phyloP scores from a whole-genome alignment of 2,329 filamentous ascomycete genomes.

The Pseudocercospora musae region DNA sequence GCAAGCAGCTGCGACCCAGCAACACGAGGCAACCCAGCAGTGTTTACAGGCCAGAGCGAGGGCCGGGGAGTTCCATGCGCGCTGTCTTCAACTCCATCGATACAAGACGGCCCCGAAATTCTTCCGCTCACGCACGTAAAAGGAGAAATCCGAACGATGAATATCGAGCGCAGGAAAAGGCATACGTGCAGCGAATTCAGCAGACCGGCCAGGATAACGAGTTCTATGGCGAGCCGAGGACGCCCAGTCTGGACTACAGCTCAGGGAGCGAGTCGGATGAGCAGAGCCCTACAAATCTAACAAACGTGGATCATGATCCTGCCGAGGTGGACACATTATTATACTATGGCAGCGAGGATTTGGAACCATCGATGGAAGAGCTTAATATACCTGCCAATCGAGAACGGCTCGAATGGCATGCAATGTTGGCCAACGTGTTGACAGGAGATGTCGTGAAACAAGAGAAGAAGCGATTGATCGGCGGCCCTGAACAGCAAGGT shows the following conservation, averaged over 20 bases:
- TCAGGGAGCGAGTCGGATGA: conserved; percentile 84
- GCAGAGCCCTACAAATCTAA: conserved; percentile 81
- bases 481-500: conserved; percentile 70
- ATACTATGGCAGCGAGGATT: conserved; percentile 86
- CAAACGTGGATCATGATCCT: conserved; percentile 74
- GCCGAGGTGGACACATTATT: conserved; percentile 91
- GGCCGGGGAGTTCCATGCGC: conserved; percentile 41
- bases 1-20: conserved; percentile 36
- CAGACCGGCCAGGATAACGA: conserved; percentile 62
- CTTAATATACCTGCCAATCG: conserved; percentile 81
- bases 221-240: conserved; percentile 70
- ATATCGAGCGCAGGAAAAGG: conserved; percentile 83
- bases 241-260: conserved; percentile 63
- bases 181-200: conserved; percentile 87
- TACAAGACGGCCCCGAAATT: conserved; percentile 52
- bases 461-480: conserved; percentile 93
- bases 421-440: conserved; percentile 92
- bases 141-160: conserved; percentile 66
- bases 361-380: conserved; percentile 86
- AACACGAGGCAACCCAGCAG: conserved; percentile 46
- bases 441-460: conserved; percentile 96
- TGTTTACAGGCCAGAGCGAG: conserved; percentile 48
- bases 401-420: conserved; percentile 94
- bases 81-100: conserved; percentile 39
- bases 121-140: conserved; percentile 52